phyloP scores from a whole-genome alignment of 768 basidiomycete genomes.

The Candolleomyces eurysporus region DNA sequence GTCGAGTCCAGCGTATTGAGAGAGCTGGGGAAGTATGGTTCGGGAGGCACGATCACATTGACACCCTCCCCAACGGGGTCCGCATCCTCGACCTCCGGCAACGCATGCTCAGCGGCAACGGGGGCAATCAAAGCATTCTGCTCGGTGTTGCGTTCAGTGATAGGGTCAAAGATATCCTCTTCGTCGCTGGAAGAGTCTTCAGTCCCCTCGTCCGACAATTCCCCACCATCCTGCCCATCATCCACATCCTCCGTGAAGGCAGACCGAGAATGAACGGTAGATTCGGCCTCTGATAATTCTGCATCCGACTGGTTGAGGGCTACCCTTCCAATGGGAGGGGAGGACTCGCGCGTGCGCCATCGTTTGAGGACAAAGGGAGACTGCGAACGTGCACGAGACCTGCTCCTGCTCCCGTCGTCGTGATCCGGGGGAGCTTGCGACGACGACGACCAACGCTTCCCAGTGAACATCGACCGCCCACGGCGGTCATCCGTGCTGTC shows the following conservation, averaged over 20 bases:
- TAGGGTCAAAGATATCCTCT: conserved; percentile 61
- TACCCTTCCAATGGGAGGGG: conserved; percentile 55
- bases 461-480: conserved; percentile 49
- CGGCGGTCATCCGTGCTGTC: conserved; percentile 47
- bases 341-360: conserved; percentile 56
- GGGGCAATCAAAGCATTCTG: conserved; percentile 61
- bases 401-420: conserved; percentile 36
- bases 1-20: conserved; percentile 45
- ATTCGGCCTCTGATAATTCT: conserved; percentile 56
- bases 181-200: conserved; percentile 61
- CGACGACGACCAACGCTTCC: conserved; percentile 45
- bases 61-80: conserved; percentile 93
- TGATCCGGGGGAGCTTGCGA: conserved; percentile 42
- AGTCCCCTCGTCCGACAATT: conserved; percentile 26
- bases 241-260: conserved; percentile 59
- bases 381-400: conserved; percentile 65
- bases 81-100: conserved; percentile 46
- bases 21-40: conserved; percentile 78
- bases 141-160: conserved; percentile 88
- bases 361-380: conserved; percentile 80
- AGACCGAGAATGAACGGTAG: conserved; percentile 56
- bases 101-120: conserved; percentile 20
- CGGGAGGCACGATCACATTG: conserved; percentile 81
- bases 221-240: conserved; percentile 64
- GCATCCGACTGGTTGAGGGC: conserved; percentile 61